Base-by-base conservation (phyloP, 352 stramenopile species). In the Blastocystis hominis region DNA sequence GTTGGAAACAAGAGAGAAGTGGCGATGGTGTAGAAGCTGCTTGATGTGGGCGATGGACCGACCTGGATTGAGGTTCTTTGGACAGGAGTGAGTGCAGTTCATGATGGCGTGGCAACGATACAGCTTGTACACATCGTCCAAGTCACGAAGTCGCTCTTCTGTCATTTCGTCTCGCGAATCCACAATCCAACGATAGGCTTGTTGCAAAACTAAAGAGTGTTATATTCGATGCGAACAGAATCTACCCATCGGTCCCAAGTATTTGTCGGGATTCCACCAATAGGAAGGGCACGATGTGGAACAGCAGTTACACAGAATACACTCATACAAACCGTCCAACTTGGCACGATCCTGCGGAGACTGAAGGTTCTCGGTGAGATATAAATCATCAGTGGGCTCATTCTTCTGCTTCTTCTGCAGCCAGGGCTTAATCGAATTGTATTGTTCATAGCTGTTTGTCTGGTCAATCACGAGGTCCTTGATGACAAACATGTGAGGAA, bases 241-340 rank as follows among this genome's bases (percentile, higher is more conserved):
- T 89, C 34, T 89, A 94, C 91, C 92, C 76, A 93, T 93, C 5
- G 94, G 94, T 78, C 94, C 94, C 63, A 97, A 92, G 91, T 97
- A 97, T 92, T 96, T 97, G 90, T 96, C 94, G 4, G 84, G 69
- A 92, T 98, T 98, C 97, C 97, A 99, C 97, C 97, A 99, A 92
- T 99, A 99, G 72, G 93, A 97, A 38, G 97, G 96, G 92, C 97
- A 99, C 47, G 96, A 97, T 3, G 97, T 98, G 88, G 92, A 96
- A 92, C 97, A 99, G 92, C 97, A 99, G 34, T 96, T 96, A 91
- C 97, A 99, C 24, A 99, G 92, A 88, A 99, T 99, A 91, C 96
- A 99, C 92, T 99, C 97, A 91, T 99, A 99, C 96, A 99, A 98
- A 87, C 97, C 96, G 90, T 99, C 97, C 7, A 99, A 92, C 91